phyloP scores from a whole-genome alignment of 2,329 filamentous ascomycete genomes.

The Leptographium lundbergii region DNA sequence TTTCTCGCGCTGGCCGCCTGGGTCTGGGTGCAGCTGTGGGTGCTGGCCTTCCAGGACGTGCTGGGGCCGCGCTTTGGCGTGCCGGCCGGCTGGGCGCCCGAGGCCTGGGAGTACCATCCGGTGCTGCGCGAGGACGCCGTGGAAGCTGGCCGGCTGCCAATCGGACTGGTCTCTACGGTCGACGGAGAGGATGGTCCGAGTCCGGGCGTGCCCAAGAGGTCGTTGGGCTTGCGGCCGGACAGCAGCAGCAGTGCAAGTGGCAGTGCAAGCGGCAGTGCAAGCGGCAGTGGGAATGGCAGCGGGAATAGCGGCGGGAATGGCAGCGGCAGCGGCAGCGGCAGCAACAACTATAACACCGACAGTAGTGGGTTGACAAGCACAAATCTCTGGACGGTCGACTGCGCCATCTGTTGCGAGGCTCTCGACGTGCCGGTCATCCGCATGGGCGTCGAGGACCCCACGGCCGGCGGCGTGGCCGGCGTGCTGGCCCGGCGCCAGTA shows the following conservation, averaged over 20 bases:
- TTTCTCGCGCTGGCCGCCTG: constrained; percentile 57
- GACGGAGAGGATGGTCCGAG: constrained; percentile 5
- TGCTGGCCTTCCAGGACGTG: constrained; percentile 70
- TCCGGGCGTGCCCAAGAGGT: constrained; percentile 17
- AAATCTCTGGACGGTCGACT: constrained; percentile 55
- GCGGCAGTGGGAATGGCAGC: too few species aligned
- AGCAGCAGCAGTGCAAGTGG: constrained; percentile 5
- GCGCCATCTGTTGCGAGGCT: constrained; percentile 85
- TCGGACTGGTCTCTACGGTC: constrained; percentile 41
- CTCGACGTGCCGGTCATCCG: constrained; percentile 78
- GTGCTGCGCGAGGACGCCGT: constrained; percentile 70
- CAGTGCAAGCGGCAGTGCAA: too few species aligned
- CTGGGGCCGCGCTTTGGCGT: constrained; percentile 83
- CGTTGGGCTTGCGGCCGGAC: constrained; percentile 8
- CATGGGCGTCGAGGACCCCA: constrained; percentile 37
- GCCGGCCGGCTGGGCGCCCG: constrained; percentile 52
- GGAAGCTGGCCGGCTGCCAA: constrained; percentile 68
- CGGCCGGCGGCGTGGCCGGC: constrained; percentile 42
- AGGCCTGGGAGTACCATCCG: constrained; percentile 91
- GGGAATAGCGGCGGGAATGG: constrained; percentile 2
- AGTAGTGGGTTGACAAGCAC: constrained; percentile 18
- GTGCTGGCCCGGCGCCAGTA: constrained; percentile 72
- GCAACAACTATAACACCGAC: constrained; percentile 15
- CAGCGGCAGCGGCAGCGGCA: constrained; percentile 6
- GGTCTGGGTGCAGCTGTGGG: constrained; percentile 76